These are phyloP conservation scores for Platanthera guangdongensis DNA, from an alignment of 106 monocot species.

Conservation along the genomic window DNA sequence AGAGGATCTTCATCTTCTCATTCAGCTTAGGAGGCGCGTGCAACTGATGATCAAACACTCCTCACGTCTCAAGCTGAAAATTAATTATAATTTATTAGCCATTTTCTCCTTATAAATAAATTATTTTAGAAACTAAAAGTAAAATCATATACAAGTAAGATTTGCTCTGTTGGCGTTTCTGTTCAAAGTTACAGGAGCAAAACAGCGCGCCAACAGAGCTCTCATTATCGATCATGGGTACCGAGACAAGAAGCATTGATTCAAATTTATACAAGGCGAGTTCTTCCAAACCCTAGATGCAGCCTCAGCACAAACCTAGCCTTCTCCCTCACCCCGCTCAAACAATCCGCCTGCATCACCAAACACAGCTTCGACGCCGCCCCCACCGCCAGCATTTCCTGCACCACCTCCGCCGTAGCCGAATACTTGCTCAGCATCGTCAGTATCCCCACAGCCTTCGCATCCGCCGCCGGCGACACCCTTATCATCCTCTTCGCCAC, in stretches of 20 bases:
- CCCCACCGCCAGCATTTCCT: conserved; percentile 52
- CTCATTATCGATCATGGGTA: conserved; percentile 9
- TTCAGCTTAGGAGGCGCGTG: too few species aligned
- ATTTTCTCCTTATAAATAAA: too few species aligned
- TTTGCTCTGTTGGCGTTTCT: too few species aligned
- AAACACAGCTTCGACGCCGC: conserved; percentile 53
- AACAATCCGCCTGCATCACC: conserved; percentile 34
- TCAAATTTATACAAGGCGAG: conserved; percentile 30
- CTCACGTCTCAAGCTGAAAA: too few species aligned
- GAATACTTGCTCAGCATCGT: conserved; percentile 24
- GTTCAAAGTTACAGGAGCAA: too few species aligned
- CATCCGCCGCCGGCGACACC: conserved; percentile 42
- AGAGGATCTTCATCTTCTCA: too few species aligned
- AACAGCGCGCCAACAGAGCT: too few species aligned
- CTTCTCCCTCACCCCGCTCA: conserved; percentile 29
- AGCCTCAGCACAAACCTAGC: conserved; percentile 30
- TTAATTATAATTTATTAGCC: too few species aligned
- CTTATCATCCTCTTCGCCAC: conserved; percentile 48
- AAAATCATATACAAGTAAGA: too few species aligned
- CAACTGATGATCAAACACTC: too few species aligned
- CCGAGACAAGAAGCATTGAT: conserved; percentile 16
- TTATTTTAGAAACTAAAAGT: too few species aligned
- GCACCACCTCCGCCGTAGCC: conserved; percentile 25
- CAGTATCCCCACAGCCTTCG: conserved; percentile 34
- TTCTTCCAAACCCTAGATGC: conserved; percentile 39